Evolutionary conservation across 2,329 filamentous ascomycete genomes (phyloP), one percentile per base, ranked within the genome.

Genomic region (Camptophora hylomeconis): DNA sequence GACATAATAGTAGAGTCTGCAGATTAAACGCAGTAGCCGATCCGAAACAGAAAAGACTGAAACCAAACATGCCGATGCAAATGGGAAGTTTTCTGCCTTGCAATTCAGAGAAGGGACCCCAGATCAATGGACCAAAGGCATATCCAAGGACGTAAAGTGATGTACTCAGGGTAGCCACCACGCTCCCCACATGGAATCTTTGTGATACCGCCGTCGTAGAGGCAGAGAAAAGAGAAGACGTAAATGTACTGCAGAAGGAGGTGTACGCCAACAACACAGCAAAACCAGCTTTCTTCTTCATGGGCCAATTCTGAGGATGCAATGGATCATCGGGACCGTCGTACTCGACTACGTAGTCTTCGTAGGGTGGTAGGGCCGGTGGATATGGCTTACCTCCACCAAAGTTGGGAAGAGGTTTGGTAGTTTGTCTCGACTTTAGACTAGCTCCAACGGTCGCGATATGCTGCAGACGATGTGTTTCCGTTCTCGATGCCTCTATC

Each of bases 291-390:
- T 92, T 93, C 61, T 80, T 86, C 48, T 60, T 69, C 30, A 80
- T 47, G 0, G 79, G 67, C 84, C 84, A 93, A 51, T 93, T 93
- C 57, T 87, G 80, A 1, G 82, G 78, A 53, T 92, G 83, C 36
- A 86, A 48, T 2, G 83, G 83, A 46, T 93, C 84, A 39, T 84
- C 67, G 1, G 73, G 76, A 0, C 83, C 84, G 42, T 86, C 77
- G 47, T 92, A 93, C 52, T 83, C 69, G 8, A 72, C 68, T 2
- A 72, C 67, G 46, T 73, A 74, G 34, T 70, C 65, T 43, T 72
- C 67, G 36, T 58, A 55, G n/a, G 61, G 61, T 5, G 67, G 67
- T 10, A 73, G 46, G 0, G 51, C 54, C 10, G 67, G 67, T 5
- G 70, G 70, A 44, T 65, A 71, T 5, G 65, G 57, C 40, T 72